Percentiles rank a stretch among this genome's conserved stretches.
Conservation (phyloP, 2,329 filamentous ascomycete genomes). For the Penicillium sp. region DNA sequence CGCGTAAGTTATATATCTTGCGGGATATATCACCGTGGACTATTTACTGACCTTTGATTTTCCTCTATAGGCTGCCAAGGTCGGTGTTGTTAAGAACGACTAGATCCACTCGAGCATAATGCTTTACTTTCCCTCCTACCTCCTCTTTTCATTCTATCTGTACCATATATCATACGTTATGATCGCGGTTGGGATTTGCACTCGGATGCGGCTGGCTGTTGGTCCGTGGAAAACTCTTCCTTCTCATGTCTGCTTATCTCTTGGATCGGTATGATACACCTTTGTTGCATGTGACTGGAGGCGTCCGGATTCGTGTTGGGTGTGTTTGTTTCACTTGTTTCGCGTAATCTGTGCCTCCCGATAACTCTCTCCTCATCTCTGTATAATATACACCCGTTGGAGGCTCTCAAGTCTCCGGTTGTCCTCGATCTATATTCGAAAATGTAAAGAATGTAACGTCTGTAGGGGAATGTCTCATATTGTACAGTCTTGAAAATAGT, state of each 20-base stretch:
- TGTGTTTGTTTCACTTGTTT: constrained; percentile 20
- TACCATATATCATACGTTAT: constrained; percentile 37
- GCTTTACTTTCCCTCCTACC: constrained; percentile 4
- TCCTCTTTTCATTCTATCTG: constrained; percentile 23
- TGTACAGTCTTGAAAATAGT: constrained; percentile 15
- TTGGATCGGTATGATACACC: constrained; percentile 37
- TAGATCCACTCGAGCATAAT: constrained; percentile 27
- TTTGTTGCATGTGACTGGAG: constrained; percentile 30
- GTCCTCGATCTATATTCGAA: constrained; percentile 8
- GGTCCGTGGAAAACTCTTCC: constrained; percentile 21
- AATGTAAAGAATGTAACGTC: not conserved
- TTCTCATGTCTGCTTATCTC: constrained; percentile 25
- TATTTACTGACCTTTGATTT: constrained; percentile 13
- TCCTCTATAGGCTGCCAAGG: constrained; percentile 69
- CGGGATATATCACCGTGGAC: not conserved
- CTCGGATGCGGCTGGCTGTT: constrained; percentile 23
- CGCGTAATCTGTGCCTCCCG: constrained; percentile 16
- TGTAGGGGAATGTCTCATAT: constrained; percentile 2
- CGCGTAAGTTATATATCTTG: constrained; percentile 49
- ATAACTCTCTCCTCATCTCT: constrained; percentile 35
- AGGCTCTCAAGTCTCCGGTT: constrained; percentile 8
- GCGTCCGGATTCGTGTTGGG: constrained; percentile 29
- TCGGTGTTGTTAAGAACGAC: constrained; percentile 87
- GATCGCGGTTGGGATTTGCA: constrained; percentile 26
- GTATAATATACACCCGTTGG: constrained; percentile 31